phyloP scores from a whole-genome alignment of 148 eudicot genomes.

The Nepenthes mirabilis region DNA sequence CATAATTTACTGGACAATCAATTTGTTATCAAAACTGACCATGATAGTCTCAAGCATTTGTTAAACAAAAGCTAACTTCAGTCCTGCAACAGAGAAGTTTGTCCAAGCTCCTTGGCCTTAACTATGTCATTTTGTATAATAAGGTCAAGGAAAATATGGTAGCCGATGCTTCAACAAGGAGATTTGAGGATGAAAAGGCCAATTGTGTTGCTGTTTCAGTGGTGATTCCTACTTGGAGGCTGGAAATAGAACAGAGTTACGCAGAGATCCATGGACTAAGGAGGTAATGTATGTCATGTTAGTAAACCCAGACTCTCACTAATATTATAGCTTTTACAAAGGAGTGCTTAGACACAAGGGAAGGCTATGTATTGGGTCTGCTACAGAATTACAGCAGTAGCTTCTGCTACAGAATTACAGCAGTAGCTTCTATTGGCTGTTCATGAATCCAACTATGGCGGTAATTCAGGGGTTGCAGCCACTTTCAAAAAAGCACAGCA shows the following conservation, averaged over 20 bases:
- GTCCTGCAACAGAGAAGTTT: neutral
- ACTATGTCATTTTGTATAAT: neutral
- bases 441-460: neutral
- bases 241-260: too few species aligned
- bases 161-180: neutral
- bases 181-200: neutral
- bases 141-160: neutral
- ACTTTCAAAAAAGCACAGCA: neutral
- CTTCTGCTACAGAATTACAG: neutral
- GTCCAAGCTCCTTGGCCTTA: neutral
- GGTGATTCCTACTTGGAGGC: neutral
- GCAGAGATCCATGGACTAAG: too few species aligned
- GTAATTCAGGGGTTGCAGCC: neutral
- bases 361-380: neutral
- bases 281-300: too few species aligned
- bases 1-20: neutral
- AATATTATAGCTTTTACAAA: neutral
- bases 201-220: neutral
- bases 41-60: neutral
- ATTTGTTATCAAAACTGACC: neutral
- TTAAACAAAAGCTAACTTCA: neutral
- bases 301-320: too few species aligned
- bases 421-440: neutral
- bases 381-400: neutral
- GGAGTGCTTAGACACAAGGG: neutral